Evolutionary conservation across 2,329 filamentous ascomycete species (phyloP).

Genomic region (Didymella pinodella): DNA sequence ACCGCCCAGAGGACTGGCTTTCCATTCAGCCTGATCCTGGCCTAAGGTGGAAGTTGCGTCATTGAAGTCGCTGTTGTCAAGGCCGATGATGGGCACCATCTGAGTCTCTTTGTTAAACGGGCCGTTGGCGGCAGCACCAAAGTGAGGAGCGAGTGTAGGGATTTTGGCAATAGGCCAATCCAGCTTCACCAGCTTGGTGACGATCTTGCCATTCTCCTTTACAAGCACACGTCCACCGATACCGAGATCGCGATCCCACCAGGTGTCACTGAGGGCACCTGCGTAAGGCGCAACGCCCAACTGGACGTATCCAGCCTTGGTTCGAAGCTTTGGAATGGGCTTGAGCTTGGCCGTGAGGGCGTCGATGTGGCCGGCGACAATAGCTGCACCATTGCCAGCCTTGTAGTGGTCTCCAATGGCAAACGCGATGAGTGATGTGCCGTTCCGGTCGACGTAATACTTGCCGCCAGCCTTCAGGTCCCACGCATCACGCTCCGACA

Average conservation of each 20-base stretch:
- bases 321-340: conserved; percentile 86
- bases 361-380: conserved; percentile 92
- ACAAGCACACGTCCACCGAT: conserved; percentile 91
- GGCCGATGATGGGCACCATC: conserved; percentile 90
- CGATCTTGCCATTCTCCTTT: conserved; percentile 79
- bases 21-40: conserved; percentile 50
- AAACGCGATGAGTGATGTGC: conserved; percentile 85
- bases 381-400: conserved; percentile 84
- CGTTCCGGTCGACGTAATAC: conserved; percentile 88
- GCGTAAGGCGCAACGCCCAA: conserved; percentile 93
- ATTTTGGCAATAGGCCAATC: conserved; percentile 92
- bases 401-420: conserved; percentile 80
- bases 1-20: conserved; percentile 62
- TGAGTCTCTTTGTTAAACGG: conserved; percentile 89
- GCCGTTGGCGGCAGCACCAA: conserved; percentile 73
- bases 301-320: conserved; percentile 84
- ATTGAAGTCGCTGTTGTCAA: conserved; percentile 73
- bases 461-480: conserved; percentile 81
- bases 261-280: conserved; percentile 84
- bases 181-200: conserved; percentile 83
- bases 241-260: conserved; percentile 96
- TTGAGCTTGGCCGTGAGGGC: conserved; percentile 89
- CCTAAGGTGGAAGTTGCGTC: conserved; percentile 18
- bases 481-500: conserved; percentile 85
- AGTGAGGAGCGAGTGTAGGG: conserved; percentile 91